phyloP scores from a whole-genome alignment of 2,329 filamentous ascomycete genomes.

The Neonectria ditissima region DNA sequence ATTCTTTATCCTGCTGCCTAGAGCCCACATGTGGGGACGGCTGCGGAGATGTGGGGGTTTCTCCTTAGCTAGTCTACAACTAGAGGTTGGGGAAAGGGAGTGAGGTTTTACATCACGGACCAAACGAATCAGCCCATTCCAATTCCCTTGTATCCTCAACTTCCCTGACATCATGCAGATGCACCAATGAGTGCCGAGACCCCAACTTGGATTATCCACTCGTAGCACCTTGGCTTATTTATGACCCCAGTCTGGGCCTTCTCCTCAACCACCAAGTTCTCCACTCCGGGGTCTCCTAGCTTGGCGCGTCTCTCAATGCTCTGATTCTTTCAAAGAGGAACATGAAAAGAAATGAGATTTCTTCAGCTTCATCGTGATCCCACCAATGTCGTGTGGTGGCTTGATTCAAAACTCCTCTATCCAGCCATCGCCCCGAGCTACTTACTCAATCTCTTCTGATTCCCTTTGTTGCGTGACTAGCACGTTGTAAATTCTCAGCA shows the following conservation, averaged over 20 bases:
- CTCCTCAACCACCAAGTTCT: slow-evolving; percentile 8
- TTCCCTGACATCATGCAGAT: slow-evolving; percentile 1
- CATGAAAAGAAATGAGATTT: background rate
- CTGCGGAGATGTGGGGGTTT: slow-evolving; percentile 15
- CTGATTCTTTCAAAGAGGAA: slow-evolving; percentile 2
- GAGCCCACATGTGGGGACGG: slow-evolving; percentile 23
- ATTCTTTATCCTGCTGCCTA: slow-evolving; percentile 34
- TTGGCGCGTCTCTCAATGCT: slow-evolving; percentile 1
- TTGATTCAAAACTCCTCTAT: background rate
- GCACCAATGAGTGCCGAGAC: background rate
- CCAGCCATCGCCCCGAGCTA: background rate
- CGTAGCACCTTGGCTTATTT: background rate
- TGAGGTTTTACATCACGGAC: background rate
- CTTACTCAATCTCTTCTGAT: background rate
- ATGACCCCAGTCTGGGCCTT: background rate
- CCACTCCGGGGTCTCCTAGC: background rate
- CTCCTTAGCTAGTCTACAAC: background rate
- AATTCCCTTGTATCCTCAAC: background rate
- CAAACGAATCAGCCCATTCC: slow-evolving; percentile 4
- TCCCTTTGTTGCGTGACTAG: background rate
- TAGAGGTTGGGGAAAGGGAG: slow-evolving; percentile 13
- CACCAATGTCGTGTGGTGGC: background rate
- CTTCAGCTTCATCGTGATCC: slow-evolving; percentile 12
- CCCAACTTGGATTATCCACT: background rate
- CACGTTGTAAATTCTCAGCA: background rate